Percentiles rank a stretch among this genome's conserved stretches.
Conservation (phyloP, 2,329 filamentous ascomycete genomes). For the Penicillium griseofulvum region DNA sequence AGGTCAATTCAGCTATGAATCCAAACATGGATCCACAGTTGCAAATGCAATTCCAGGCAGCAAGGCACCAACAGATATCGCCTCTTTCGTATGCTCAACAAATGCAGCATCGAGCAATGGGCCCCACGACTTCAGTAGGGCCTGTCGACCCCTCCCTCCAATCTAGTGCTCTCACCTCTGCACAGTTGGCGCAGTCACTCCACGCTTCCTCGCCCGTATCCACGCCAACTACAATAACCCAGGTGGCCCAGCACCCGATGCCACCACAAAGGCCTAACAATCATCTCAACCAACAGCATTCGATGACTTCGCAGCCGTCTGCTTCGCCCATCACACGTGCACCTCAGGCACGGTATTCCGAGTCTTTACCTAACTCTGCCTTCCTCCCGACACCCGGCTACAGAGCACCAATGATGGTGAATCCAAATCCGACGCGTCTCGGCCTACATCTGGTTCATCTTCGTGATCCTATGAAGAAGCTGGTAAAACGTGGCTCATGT, state of each 20-base stretch:
- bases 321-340: background rate
- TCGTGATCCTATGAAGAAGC: constrained; percentile 50
- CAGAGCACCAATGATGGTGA: constrained; percentile 15
- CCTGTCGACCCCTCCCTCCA: background rate
- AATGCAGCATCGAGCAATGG: background rate
- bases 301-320: background rate
- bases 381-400: constrained; percentile 15
- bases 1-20: background rate
- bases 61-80: background rate
- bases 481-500: constrained; percentile 22
- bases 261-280: background rate
- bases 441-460: constrained; percentile 58
- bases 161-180: background rate
- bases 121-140: background rate
- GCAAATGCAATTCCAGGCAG: background rate
- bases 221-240: background rate
- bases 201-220: background rate
- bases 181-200: background rate
- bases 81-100: background rate
- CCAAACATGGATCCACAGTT: background rate
- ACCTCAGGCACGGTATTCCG: background rate
- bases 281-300: background rate
- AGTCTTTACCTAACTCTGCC: background rate
- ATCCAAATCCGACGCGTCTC: constrained; percentile 14
- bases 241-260: background rate